phyloP scores from a whole-genome alignment of 2,329 filamentous ascomycete species.

The Trichothecium sympodiale region DNA sequence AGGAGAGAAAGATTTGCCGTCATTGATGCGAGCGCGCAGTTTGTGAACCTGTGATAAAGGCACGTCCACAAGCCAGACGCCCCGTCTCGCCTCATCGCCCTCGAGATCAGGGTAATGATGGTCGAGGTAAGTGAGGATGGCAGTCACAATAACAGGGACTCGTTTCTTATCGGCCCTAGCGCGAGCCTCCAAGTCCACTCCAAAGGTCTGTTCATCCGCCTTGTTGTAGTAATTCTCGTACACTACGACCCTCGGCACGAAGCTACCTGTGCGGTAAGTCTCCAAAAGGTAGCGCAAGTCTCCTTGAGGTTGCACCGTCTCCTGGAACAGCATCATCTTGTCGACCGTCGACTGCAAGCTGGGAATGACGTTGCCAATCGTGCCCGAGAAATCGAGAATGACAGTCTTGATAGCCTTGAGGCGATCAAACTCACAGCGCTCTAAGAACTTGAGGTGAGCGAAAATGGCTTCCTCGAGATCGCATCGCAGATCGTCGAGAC shows the following conservation, averaged over 20 bases:
- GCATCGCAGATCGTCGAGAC: slow-evolving; percentile 82
- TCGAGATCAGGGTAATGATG: slow-evolving; percentile 96
- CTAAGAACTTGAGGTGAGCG: slow-evolving; percentile 86
- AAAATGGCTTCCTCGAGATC: slow-evolving; percentile 93
- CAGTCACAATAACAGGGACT: slow-evolving; percentile 84
- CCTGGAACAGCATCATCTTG: slow-evolving; percentile 98
- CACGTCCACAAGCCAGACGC: slow-evolving; percentile 91
- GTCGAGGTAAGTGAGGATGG: slow-evolving; percentile 87
- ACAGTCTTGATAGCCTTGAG: slow-evolving; percentile 98
- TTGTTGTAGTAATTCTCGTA: slow-evolving; percentile 99
- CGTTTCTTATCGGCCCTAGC: slow-evolving; percentile 91
- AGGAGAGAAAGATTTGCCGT: slow-evolving; percentile 66
- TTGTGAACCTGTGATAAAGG: slow-evolving; percentile 76
- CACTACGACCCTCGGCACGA: slow-evolving; percentile 77
- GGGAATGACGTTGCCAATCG: slow-evolving; percentile 95
- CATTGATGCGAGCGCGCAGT: slow-evolving; percentile 73
- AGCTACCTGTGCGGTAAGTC: slow-evolving; percentile 92
- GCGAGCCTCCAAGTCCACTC: slow-evolving; percentile 91
- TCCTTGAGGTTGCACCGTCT: slow-evolving; percentile 87
- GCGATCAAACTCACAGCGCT: slow-evolving; percentile 91
- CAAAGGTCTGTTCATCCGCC: slow-evolving; percentile 94
- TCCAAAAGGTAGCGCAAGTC: slow-evolving; percentile 91
- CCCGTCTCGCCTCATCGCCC: slow-evolving; percentile 83
- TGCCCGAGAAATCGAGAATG: slow-evolving; percentile 91
- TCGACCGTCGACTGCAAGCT: slow-evolving; percentile 92